These are phyloP conservation scores for Pythium aphanidermatum DNA, from an alignment of 352 stramenopile species.

Conservation along the genomic window DNA sequence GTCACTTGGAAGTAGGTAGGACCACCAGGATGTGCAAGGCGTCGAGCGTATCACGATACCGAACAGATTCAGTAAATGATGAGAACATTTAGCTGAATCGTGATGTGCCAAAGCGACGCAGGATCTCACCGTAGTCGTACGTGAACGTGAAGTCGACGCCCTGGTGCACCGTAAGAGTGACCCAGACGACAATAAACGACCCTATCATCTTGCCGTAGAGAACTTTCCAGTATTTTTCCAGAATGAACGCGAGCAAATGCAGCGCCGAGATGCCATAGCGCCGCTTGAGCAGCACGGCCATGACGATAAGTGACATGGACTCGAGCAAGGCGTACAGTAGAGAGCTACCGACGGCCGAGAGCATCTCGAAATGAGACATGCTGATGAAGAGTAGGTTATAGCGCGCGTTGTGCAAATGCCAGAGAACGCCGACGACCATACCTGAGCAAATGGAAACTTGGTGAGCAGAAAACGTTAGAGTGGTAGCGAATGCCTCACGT, in stretches of 20 bases:
- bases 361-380: conserved; percentile 1
- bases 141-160: conserved; percentile 12
- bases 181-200: not conserved
- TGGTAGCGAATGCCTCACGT: too few relatives aligned
- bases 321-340: conserved; percentile 2
- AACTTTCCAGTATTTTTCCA: conserved; percentile 12
- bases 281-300: conserved; percentile 1
- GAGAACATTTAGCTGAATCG: too few relatives aligned
- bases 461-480: not conserved
- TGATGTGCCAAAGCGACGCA: conserved; percentile 3
- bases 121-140: conserved; percentile 13
- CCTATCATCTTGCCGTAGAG: conserved; percentile 7
- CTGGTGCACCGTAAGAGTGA: conserved; percentile 5
- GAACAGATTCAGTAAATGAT: too few relatives aligned
- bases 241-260: conserved; percentile 4
- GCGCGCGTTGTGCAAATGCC: conserved; percentile 21
- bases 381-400: conserved; percentile 20
- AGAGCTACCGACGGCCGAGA: not conserved
- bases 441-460: conserved; percentile 3
- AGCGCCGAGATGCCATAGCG: conserved; percentile 5
- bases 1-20: too few relatives aligned
- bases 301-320: not conserved
- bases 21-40: too few relatives aligned
- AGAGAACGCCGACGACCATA: conserved; percentile 17
- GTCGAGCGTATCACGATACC: too few relatives aligned